Base-by-base conservation (phyloP, 768 basidiomycete species). In the Serendipita sp. region DNA sequence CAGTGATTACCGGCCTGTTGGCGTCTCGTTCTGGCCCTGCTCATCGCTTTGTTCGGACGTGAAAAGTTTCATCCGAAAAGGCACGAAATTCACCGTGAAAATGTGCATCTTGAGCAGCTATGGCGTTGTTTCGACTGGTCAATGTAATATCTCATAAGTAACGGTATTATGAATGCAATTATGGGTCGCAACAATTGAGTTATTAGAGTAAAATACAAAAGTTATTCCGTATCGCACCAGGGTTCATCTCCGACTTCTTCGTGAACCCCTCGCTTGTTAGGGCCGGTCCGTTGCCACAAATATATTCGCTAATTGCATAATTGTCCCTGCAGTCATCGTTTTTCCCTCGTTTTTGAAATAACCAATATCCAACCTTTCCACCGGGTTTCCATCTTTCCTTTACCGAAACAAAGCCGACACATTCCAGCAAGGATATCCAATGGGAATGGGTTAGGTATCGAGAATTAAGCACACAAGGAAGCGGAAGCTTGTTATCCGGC, bases 361-460 rank as follows among this genome's bases (percentile, higher is more conserved):
- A 76, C 84, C 86, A 89, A 72, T 95, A 96, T 2, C 78, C 85
- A 81, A 95, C 92, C 74, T 90, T 95, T 3, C 91, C 86, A 13
- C 82, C 82, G 28, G 74, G 70, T 69, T 79, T 83, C 84, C 85
- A 88, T 67, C 80, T 78, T 51, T 78, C 78, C 64, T 80, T 78
- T 23, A 86, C 71, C 70, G 83, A 75, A 0, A 68, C 70, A 70
- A 92, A 93, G 0, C 89, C 89, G 70, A 74, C 69, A 32, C 74
- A 63, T 16, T 65, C 63, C 85, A 91, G 85, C 47, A 91, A 74
- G 2, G 71, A 71, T 28, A 73, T 73, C 4, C 93, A 77, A 51
- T 80, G 80, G 18, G 81, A 79, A 16, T 81, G 76, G 8, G 85
- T 81, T 67, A 90, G 74, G 72, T 93, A 94, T 13, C 93, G 83